phyloP scores from a whole-genome alignment of 2,329 filamentous ascomycete species.

The Ophiocordyceps camponoti-saundersi region DNA sequence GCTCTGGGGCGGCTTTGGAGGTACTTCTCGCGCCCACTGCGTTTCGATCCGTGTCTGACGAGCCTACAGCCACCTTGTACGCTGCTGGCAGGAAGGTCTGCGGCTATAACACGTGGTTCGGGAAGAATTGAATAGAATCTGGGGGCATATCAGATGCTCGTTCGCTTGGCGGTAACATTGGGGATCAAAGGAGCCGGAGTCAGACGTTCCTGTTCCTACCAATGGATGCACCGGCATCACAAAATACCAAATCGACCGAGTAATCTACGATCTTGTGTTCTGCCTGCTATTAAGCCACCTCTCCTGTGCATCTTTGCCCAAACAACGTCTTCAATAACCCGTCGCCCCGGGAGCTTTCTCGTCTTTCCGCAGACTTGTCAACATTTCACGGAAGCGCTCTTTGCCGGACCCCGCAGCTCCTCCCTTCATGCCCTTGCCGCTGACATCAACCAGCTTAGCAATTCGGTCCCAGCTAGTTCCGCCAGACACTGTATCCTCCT shows the following conservation, averaged over 20 bases:
- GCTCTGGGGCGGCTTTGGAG: conserved; percentile 43
- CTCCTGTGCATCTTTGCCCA: not conserved
- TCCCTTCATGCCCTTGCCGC: conserved; percentile 76
- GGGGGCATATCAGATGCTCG: not conserved
- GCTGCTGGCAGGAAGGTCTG: conserved; percentile 56
- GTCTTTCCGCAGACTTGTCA: conserved; percentile 80
- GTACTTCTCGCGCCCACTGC: conserved; percentile 26
- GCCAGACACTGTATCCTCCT: conserved; percentile 85
- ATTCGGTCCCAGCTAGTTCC: conserved; percentile 98
- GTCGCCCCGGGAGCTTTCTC: conserved; percentile 61
- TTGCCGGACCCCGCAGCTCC: conserved; percentile 85
- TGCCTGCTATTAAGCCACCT: not conserved
- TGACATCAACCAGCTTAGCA: conserved; percentile 91
- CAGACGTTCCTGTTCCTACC: not conserved
- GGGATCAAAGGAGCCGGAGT: not conserved
- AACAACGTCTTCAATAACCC: conserved; percentile 32
- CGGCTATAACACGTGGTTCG: conserved; percentile 68
- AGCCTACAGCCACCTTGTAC: conserved; percentile 39
- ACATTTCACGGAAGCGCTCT: conserved; percentile 83
- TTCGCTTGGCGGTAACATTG: not conserved
- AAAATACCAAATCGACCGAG: not conserved
- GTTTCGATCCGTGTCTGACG: conserved; percentile 6
- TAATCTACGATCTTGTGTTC: not conserved
- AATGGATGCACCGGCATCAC: not conserved
- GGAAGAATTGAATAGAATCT: conserved; percentile 26